Percentiles rank a stretch among this genome's conserved stretches.
phyloP scores from a whole-genome alignment of 495 filamentous ascomycete genomes.

The Pyrenopolyporus hunteri region DNA sequence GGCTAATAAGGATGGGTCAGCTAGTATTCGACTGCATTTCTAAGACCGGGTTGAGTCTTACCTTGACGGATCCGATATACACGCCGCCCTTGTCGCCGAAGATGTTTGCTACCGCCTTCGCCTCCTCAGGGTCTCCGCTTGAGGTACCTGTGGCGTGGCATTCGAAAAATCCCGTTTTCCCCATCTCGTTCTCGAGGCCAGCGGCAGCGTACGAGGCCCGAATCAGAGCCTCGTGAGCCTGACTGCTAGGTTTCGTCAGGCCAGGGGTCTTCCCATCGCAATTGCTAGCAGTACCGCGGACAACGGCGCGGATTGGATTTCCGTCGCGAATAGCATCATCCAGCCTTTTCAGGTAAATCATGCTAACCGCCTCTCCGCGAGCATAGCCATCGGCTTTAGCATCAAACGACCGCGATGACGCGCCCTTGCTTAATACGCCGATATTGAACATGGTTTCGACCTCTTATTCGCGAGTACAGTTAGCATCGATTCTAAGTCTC shows the following conservation, averaged over 20 bases:
- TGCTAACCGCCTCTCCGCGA: constrained; percentile 44
- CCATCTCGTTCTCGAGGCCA: no score
- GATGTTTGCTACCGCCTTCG: constrained; percentile 39
- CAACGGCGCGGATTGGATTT: constrained; percentile 59
- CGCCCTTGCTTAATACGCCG: no score
- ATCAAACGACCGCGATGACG: no score
- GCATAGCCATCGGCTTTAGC: constrained; percentile 49
- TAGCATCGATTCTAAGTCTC: neutral
- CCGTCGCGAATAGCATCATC: constrained; percentile 54
- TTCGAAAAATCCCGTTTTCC: constrained; percentile 46
- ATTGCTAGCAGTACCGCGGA: constrained; percentile 55
- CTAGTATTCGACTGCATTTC: constrained; percentile 57
- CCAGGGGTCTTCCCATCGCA: constrained; percentile 48
- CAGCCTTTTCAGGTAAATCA: constrained; percentile 56
- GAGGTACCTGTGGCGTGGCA: constrained; percentile 46
- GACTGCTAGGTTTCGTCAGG: constrained; percentile 52
- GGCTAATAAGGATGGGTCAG: no score
- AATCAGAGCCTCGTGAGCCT: constrained; percentile 57
- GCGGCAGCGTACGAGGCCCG: no score
- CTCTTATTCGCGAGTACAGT: constrained; percentile 37
- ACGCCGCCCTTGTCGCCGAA: constrained; percentile 44
- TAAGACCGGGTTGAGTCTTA: constrained; percentile 51
- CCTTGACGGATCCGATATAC: constrained; percentile 60
- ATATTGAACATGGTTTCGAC: no score
- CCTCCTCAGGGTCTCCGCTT: constrained; percentile 49